phyloP scores from a whole-genome alignment of 176 grass and related monocot species.

The Rhynchospora breviuscula region DNA sequence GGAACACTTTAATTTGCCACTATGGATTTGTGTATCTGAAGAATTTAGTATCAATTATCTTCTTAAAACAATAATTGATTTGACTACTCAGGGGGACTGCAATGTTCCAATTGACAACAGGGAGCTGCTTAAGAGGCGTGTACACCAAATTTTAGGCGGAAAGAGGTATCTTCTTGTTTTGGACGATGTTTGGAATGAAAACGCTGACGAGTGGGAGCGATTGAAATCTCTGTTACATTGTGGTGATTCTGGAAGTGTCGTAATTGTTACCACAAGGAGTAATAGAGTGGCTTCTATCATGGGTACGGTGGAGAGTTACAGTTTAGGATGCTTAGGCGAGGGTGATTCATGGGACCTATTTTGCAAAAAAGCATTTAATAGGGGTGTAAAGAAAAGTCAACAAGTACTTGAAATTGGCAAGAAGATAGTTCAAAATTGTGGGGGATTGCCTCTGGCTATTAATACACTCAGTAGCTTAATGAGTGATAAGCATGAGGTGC shows the following conservation, averaged over 20 bases:
- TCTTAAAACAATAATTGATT: constrained; percentile 2
- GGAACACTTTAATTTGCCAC: constrained; percentile 12
- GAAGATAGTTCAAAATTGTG: constrained; percentile 20
- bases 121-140: background rate
- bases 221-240: background rate
- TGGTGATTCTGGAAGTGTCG: constrained; percentile 19
- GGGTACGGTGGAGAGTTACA: background rate
- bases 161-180: constrained; percentile 26
- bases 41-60: constrained; percentile 9
- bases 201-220: background rate
- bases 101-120: background rate
- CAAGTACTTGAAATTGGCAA: constrained; percentile 9
- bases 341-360: constrained; percentile 19
- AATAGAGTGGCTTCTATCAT: background rate
- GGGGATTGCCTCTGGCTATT: constrained; percentile 22
- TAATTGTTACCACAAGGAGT: constrained; percentile 34
- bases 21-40: constrained; percentile 31
- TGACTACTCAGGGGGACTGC: background rate
- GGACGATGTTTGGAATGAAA: constrained; percentile 42
- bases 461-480: constrained; percentile 10
- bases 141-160: background rate
- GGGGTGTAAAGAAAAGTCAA: background rate
- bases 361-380: background rate
- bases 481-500: background rate
- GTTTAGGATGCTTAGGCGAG: background rate